Evolutionary conservation across 495 filamentous ascomycete species (phyloP).

Genomic region (Lichenothelia convexa): DNA sequence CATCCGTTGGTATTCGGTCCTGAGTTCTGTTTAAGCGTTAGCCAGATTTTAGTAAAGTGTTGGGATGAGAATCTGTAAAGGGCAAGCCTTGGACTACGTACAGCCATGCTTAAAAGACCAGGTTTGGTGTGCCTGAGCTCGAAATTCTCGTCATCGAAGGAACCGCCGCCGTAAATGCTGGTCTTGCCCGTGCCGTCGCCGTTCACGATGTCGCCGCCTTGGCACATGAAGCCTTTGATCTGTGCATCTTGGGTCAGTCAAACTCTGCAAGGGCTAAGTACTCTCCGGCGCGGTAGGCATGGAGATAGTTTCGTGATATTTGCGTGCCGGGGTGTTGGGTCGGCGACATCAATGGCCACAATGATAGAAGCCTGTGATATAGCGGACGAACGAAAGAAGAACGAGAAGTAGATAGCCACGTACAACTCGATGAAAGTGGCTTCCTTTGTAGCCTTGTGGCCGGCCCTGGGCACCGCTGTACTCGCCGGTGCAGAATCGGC

Average conservation of each 20-base stretch:
- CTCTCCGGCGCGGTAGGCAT: no score
- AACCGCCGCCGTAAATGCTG: background rate
- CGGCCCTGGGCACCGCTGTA: background rate
- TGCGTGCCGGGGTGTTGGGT: no score
- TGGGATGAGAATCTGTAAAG: background rate
- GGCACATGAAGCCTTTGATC: conserved; percentile 1
- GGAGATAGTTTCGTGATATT: no score
- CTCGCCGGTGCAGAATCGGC: conserved; percentile 1
- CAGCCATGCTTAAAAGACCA: background rate
- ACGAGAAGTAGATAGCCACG: background rate
- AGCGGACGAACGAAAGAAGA: background rate
- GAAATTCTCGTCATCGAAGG: conserved; percentile 1
- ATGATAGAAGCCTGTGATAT: no score
- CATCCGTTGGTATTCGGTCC: conserved; percentile 1
- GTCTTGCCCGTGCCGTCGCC: background rate
- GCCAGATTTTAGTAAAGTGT: conserved; percentile 2
- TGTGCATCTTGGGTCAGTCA: background rate
- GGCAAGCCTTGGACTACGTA: background rate
- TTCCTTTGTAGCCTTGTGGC: conserved; percentile 1
- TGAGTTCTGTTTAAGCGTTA: background rate
- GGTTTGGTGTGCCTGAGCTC: conserved; percentile 3
- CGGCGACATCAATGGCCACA: no score
- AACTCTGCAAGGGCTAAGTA: no score
- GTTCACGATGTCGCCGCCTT: conserved; percentile 1
- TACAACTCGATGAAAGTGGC: conserved; percentile 1